Evolutionary conservation across 2,329 filamentous ascomycete species (phyloP), one percentile per base, ranked within the genome.

Genomic region (Fusarium globosum): DNA sequence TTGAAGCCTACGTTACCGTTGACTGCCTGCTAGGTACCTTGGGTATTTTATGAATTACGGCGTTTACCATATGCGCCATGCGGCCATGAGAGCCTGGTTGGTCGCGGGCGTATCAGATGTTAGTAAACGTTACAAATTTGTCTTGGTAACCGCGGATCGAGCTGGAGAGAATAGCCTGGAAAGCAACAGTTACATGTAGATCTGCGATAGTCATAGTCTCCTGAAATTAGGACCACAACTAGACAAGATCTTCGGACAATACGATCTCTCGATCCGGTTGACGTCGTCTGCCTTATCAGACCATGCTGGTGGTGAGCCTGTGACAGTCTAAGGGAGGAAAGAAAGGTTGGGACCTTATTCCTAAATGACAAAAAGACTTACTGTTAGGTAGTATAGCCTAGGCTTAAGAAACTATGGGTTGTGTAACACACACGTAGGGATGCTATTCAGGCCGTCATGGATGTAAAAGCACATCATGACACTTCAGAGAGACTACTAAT

Each of bases 171-270:
- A 52, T 14, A 61, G n/a, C 18, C 36, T 52, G 38, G 42, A 51
- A 53, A 45, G 56, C 26, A 52, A 39, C 23, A 20, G 60, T 57
- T 43, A 72, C 53, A 60, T 60, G 58, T 61, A 71, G 68, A 72
- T 72, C 68, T 41, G 35, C 46, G 41, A 58, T 42, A 38, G 43
- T 30, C 55, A 51, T 30, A 28, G 51, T 51, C 56, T 69, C 69
- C 69, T 72, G 65, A 68, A 61, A 52, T 43, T 41, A 42, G 46
- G 7, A 41, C 55, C 59, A 42, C 20, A 69, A 61, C 33, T 11
- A 72, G 59, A 65, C 42, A 72, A 69, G 69, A 72, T 72, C 65
- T 61, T 72, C 64, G 57, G 36, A 46, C 35, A 64, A 39, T 36
- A 36, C 59, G 59, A 72, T 65, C 39, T 35, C 33, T 63, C 57